Conservation (phyloP, 257 asterid species). For the Solanum dulcamara region DNA sequence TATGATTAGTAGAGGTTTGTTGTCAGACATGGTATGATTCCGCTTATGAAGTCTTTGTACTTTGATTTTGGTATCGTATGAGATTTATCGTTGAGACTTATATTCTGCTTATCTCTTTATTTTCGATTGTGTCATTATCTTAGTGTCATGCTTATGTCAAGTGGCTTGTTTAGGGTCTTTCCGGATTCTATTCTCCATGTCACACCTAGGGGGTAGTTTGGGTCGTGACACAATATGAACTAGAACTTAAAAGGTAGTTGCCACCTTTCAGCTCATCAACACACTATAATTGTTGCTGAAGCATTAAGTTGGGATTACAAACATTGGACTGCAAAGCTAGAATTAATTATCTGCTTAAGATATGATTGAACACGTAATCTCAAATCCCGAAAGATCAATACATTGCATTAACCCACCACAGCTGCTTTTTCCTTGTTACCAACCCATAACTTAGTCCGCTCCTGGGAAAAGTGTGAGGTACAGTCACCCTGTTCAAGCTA, state of each 20-base stretch:
- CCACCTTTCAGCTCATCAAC: neutral
- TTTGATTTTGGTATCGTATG: no score
- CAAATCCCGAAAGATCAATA: neutral
- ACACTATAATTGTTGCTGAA: neutral
- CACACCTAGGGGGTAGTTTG: no score
- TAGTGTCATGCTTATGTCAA: no score
- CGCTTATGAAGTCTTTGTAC: no score
- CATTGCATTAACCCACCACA: neutral
- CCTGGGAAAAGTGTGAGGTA: neutral
- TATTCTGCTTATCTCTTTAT: no score
- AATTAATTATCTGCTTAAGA: neutral
- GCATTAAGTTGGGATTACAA: neutral
- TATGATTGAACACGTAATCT: neutral
- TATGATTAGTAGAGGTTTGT: no score
- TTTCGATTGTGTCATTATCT: no score
- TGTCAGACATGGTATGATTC: no score
- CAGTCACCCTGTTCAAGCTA: neutral
- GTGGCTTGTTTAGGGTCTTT: no score
- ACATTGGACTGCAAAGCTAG: neutral
- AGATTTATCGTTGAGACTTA: no score
- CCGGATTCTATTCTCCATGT: no score
- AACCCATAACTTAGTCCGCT: neutral
- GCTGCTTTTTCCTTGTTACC: neutral
- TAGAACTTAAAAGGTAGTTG: neutral
- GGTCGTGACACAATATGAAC: no score